Base-by-base conservation (phyloP, 768 basidiomycete species). In the Hysterangium stoloniferum region DNA sequence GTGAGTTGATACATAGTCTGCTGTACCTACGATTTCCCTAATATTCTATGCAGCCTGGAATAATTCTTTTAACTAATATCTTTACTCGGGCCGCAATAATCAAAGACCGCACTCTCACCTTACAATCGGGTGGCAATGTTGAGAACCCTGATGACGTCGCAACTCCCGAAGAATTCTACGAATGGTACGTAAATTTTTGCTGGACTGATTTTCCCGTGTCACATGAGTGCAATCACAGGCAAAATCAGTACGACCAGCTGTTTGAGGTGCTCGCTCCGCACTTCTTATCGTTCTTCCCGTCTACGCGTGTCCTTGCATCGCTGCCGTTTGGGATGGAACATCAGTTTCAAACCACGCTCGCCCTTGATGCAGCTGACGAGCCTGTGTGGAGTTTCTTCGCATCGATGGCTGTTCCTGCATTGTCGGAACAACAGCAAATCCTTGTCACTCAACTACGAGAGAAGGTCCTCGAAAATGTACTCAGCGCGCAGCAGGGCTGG, bases 321-420 rank as follows among this genome's bases (percentile, higher is more conserved):
- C 64, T 64, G 69, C 15, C 68, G 19, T 29, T 35, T 36, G 56
- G 52, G 25, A 49, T 42, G 15, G 55, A 56, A 32, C 27, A 36
- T n/a, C 52, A 31, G 28, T 36, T 46, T n/a, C 28, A 34, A 31
- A 33, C 72, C 24, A 73, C 75, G 28, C 86, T 87, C 62, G 72
- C 77, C 52, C 73, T 86, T 48, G 91, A 69, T 46, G 32, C 53
- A 9, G 64, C 63, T 12, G 69, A 95, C 67, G 86, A 88, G 64
- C 88, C 86, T 12, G 87, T 91, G n/a, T 96, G 93, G 92, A 85
- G 88, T 62, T 89, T 93, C 74, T 76, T 96, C 31, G 89, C 92
- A 6, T 82, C 90, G 1, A 68, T 98, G 44, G 94, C 93, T 2
- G 74, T 94, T 34, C 84, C 86, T 57, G 87, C 91, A 11, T 78